Conservation (phyloP, 495 filamentous ascomycete genomes). For the Aspergillus conjunctus region DNA sequence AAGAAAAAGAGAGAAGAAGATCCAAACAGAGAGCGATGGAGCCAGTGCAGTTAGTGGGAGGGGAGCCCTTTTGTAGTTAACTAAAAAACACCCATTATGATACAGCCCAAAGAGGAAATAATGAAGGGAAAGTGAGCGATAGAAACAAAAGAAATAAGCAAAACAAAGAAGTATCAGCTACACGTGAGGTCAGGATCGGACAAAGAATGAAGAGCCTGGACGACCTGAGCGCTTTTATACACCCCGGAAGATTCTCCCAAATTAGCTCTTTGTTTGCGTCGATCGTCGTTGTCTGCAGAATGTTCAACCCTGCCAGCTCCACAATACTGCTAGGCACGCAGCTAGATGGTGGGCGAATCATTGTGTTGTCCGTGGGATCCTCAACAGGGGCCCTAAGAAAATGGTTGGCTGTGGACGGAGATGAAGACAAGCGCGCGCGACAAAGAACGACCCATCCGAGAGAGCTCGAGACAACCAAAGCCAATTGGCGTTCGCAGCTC, state of each 20-base stretch:
- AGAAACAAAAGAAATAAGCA: neutral
- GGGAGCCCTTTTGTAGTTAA: neutral
- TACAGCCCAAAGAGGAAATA: neutral
- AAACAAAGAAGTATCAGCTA: neutral
- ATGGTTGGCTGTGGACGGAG: conserved; percentile 17
- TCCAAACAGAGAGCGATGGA: neutral
- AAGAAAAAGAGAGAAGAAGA: conserved; percentile 9
- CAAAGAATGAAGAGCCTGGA: neutral
- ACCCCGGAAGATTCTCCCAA: conserved; percentile 2
- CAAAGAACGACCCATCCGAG: conserved; percentile 11
- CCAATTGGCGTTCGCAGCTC: conserved; percentile 9
- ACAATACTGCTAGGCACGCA: neutral
- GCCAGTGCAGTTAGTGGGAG: neutral
- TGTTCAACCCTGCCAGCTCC: neutral
- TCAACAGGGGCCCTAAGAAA: neutral
- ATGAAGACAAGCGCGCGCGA: conserved; percentile 19
- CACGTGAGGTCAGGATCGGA: neutral
- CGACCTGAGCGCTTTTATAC: conserved; percentile 3
- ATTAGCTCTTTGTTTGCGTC: conserved; percentile 10
- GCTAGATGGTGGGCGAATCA: neutral
- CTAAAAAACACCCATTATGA: neutral
- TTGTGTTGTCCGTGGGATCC: neutral
- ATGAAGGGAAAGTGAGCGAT: neutral
- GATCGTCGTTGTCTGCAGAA: conserved; percentile 4
- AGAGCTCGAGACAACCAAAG: conserved; percentile 1